These are phyloP conservation scores for Raphanus hybrid DNA, from an alignment of 441 rosid species.

Conservation along the genomic window DNA sequence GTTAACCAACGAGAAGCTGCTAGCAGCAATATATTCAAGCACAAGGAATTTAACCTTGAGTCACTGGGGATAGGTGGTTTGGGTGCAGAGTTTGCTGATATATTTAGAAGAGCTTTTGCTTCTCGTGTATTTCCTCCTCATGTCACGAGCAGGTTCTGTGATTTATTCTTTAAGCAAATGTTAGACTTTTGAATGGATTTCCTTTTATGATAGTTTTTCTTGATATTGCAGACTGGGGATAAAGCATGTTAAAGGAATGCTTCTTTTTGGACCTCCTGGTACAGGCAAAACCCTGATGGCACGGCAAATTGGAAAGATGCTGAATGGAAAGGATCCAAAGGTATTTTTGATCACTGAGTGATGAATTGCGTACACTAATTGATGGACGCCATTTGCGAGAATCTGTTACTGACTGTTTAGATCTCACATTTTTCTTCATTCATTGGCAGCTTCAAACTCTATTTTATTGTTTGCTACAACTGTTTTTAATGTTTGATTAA, in stretches of 20 bases:
- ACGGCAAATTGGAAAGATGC: conserved; percentile 98
- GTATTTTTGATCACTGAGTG: conserved; percentile 34
- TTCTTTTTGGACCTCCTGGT: conserved; percentile 97
- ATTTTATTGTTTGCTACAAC: conserved; percentile 7
- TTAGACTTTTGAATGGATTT: conserved; percentile 28
- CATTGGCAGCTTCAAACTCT: conserved; percentile 4
- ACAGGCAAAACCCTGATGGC: conserved; percentile 99
- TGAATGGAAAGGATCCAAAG: conserved; percentile 99
- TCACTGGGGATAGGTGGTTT: conserved; percentile 96
- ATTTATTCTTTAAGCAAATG: conserved; percentile 25
- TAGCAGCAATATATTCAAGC: conserved; percentile 90
- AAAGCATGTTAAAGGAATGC: conserved; percentile 98
- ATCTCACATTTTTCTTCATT: conserved; percentile 20
- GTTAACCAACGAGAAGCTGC: conserved; percentile 99
- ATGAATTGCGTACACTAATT: neutral
- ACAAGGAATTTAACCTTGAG: conserved; percentile 95
- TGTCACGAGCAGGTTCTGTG: conserved; percentile 73
- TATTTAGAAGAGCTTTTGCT: conserved; percentile 96
- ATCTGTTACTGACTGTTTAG: neutral
- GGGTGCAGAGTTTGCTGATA: conserved; percentile 92
- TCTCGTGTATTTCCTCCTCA: conserved; percentile 97
- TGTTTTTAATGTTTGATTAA: conserved; percentile 8
- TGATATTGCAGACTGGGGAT: conserved; percentile 85
- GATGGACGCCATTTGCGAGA: neutral
- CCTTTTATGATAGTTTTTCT: conserved; percentile 31